Percentiles rank a stretch among this genome's conserved stretches.
Evolutionary conservation across 140 eudicot species (phyloP).

Genomic region (Artemisia princeps): DNA sequence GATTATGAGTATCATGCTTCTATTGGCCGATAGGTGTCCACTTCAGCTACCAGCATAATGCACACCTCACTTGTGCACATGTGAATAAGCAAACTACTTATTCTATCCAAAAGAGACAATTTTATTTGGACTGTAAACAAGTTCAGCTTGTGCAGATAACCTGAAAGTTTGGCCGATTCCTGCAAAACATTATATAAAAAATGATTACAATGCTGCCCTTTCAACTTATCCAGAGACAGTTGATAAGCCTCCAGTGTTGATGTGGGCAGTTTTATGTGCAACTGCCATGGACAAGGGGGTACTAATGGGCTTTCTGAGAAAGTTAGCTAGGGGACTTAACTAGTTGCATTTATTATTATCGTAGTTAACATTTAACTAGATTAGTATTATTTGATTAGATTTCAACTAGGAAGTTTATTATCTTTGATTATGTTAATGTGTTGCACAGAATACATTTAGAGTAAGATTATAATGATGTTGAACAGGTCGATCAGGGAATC

Average conservation of each 20-base stretch:
- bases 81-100: not conserved
- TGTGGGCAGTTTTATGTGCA: too few relatives aligned
- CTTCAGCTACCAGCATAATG: not conserved
- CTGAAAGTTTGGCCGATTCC: conserved; percentile 2
- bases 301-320: too few relatives aligned
- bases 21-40: not conserved
- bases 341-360: too few relatives aligned
- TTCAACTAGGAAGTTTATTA: not conserved
- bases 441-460: not conserved
- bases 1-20: not conserved
- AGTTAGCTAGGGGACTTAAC: too few relatives aligned
- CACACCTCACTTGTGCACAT: not conserved
- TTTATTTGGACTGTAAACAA: conserved; percentile 6
- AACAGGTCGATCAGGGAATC: too few relatives aligned
- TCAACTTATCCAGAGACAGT: not conserved
- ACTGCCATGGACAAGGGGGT: too few relatives aligned
- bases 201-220: conserved; percentile 13
- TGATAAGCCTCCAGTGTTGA: too few relatives aligned
- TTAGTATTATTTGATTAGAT: too few relatives aligned
- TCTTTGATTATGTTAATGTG: not conserved
- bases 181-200: conserved; percentile 6
- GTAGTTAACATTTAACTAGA: too few relatives aligned
- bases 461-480: too few relatives aligned
- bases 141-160: conserved; percentile 13
- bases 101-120: too few relatives aligned